Evolutionary conservation across 2,329 filamentous ascomycete genomes (phyloP).

Genomic region (Talaromyces sp.): DNA sequence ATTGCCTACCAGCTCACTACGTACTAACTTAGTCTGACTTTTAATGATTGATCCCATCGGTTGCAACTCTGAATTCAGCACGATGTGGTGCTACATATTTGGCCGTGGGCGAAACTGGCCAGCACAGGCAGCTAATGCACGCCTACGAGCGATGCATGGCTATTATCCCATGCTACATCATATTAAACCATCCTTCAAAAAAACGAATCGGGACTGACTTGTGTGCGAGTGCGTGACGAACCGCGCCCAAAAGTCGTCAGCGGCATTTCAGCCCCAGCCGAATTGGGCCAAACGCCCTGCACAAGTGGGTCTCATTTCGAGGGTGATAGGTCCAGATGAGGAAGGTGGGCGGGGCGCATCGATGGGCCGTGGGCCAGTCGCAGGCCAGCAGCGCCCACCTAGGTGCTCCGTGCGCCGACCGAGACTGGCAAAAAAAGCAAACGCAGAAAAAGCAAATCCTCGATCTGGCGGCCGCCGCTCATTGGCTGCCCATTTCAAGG

Average conservation of each 20-base stretch:
- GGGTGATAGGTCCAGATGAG: not conserved
- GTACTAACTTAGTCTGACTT: not conserved
- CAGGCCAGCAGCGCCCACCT: not conserved
- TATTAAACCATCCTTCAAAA: not conserved
- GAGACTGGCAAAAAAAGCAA: not conserved
- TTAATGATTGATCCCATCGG: not conserved
- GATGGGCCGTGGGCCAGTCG: not conserved
- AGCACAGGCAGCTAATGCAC: not conserved
- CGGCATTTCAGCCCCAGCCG: not conserved
- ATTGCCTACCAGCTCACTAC: not conserved
- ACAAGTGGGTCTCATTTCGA: not conserved
- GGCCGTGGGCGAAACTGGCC: not conserved
- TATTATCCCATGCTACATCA: not conserved
- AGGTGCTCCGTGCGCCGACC: not conserved
- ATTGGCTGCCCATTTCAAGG: slow-evolving; percentile 6
- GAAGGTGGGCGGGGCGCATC: not conserved
- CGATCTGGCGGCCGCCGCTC: not conserved
- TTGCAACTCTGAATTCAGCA: not conserved
- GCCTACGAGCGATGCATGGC: not conserved
- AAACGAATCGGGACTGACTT: not conserved
- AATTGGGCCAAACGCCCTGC: not conserved
- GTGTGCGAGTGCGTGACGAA: not conserved
- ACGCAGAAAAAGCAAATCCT: not conserved
- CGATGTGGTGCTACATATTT: not conserved
- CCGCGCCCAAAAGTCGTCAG: not conserved